phyloP scores from a whole-genome alignment of 2,329 filamentous ascomycete genomes.

The Alternaria arborescens region DNA sequence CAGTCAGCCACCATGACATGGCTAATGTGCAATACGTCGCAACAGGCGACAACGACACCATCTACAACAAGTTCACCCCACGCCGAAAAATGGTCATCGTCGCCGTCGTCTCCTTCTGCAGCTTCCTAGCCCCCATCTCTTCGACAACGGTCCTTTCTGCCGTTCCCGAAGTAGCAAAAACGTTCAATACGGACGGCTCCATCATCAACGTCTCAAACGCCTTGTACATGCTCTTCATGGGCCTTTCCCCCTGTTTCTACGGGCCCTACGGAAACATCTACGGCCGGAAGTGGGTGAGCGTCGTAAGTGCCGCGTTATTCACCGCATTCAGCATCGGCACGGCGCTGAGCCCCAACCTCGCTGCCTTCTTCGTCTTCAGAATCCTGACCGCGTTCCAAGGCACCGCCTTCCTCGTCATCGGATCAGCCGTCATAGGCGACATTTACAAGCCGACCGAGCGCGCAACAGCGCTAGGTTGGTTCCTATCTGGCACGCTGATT shows the following conservation, averaged over 20 bases:
- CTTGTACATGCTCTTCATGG: constrained; percentile 78
- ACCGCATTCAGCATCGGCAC: constrained; percentile 75
- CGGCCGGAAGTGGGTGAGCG: constrained; percentile 62
- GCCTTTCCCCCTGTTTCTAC: constrained; percentile 69
- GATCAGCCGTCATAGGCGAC: constrained; percentile 72
- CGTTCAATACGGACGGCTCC: constrained; percentile 69
- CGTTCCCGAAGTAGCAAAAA: constrained; percentile 74
- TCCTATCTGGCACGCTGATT: constrained; percentile 74
- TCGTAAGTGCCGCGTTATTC: constrained; percentile 70
- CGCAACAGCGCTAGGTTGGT: constrained; percentile 77
- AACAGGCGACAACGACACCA: constrained; percentile 55
- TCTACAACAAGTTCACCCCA: constrained; percentile 71
- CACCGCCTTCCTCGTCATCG: constrained; percentile 76
- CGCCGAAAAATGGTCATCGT: constrained; percentile 73
- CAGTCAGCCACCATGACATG: constrained; percentile 46
- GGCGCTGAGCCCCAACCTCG: constrained; percentile 74
- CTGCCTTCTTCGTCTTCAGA: constrained; percentile 76
- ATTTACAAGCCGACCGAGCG: constrained; percentile 67
- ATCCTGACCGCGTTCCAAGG: constrained; percentile 78
- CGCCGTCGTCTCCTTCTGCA: constrained; percentile 74
- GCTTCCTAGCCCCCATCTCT: constrained; percentile 77
- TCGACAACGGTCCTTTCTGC: constrained; percentile 78
- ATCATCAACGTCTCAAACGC: constrained; percentile 80
- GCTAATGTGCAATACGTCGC: constrained; percentile 35
- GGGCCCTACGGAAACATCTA: constrained; percentile 69